These are phyloP conservation scores for Cyclotella cryptica DNA, from an alignment of 108 stramenopile genomes.

Conservation along the genomic window DNA sequence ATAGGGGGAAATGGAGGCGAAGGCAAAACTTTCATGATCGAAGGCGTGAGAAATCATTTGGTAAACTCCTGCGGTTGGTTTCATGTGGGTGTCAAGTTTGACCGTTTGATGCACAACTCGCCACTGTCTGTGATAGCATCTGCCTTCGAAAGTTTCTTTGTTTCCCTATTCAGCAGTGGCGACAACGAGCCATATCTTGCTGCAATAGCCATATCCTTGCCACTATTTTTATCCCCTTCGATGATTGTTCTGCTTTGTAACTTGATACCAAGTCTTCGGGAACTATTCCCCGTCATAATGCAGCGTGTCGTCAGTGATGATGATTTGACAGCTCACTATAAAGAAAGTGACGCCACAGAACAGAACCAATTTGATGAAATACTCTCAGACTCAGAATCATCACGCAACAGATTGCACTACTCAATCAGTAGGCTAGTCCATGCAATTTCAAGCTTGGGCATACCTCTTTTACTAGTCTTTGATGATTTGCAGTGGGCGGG, in stretches of 20 bases:
- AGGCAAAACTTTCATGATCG: neutral
- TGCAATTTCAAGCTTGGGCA: slow-evolving; percentile 16
- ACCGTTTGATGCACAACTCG: slow-evolving; percentile 1
- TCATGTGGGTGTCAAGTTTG: slow-evolving; percentile 11
- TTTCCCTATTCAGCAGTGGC: neutral
- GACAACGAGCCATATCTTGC: neutral
- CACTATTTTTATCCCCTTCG: neutral
- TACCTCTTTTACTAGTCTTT: slow-evolving; percentile 20
- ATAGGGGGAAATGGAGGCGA: neutral
- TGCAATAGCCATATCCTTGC: neutral
- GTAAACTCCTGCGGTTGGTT: neutral
- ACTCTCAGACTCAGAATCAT: neutral
- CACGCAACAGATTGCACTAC: slow-evolving; percentile 16
- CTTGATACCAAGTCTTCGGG: slow-evolving; percentile 5
- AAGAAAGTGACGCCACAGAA: neutral
- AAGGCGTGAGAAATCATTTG: neutral
- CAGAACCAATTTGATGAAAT: neutral
- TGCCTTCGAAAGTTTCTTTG: slow-evolving; percentile 10
- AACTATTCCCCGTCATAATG: slow-evolving; percentile 7
- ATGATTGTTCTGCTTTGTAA: slow-evolving; percentile 7
- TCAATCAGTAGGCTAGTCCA: slow-evolving; percentile 1
- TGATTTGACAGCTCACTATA: neutral
- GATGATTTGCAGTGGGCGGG: slow-evolving; percentile 43
- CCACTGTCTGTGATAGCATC: slow-evolving; percentile 16
- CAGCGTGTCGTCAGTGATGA: slow-evolving; percentile 14